A percentile compares a stretch with the other conserved stretches of the same genome.
phyloP scores from a whole-genome alignment of 2,329 filamentous ascomycete genomes.

The Orbilia oligospora region DNA sequence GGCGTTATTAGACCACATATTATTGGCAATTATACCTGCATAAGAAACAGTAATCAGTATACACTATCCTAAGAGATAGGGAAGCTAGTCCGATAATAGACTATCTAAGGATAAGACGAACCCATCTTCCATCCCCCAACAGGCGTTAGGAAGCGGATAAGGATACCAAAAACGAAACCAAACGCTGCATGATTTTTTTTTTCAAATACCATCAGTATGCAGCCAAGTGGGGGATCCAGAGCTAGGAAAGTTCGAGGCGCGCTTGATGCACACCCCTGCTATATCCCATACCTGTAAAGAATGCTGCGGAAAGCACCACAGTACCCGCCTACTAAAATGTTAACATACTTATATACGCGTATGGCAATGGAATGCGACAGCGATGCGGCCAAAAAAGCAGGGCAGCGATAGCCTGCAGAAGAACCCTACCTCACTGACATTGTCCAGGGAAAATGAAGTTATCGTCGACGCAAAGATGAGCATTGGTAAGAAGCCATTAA shows the following conservation, averaged over 20 bases:
- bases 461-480: conserved; percentile 60
- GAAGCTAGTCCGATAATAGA: conserved; percentile 23
- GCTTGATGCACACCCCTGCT: conserved; percentile 45
- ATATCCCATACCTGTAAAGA: conserved; percentile 54
- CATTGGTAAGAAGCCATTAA: conserved; percentile 60
- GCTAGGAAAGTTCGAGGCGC: conserved; percentile 49
- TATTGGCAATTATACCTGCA: conserved; percentile 58
- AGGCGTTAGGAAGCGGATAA: conserved; percentile 58
- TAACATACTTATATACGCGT: conserved; percentile 18
- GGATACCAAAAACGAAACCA: conserved; percentile 55
- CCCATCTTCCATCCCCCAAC: conserved; percentile 59
- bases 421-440: conserved; percentile 56
- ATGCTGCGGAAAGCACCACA: conserved; percentile 59
- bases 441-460: conserved; percentile 60
- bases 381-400: conserved; percentile 42
- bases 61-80: not conserved
- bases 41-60: conserved; percentile 27
- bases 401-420: not conserved
- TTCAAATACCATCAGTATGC: conserved; percentile 21
- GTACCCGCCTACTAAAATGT: conserved; percentile 50
- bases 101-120: conserved; percentile 37
- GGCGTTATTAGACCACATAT: conserved; percentile 59
- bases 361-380: conserved; percentile 53
- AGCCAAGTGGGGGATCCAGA: conserved; percentile 18
- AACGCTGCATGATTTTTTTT: conserved; percentile 42